phyloP scores from a whole-genome alignment of 768 basidiomycete species.

The Leccinum variicolor region DNA sequence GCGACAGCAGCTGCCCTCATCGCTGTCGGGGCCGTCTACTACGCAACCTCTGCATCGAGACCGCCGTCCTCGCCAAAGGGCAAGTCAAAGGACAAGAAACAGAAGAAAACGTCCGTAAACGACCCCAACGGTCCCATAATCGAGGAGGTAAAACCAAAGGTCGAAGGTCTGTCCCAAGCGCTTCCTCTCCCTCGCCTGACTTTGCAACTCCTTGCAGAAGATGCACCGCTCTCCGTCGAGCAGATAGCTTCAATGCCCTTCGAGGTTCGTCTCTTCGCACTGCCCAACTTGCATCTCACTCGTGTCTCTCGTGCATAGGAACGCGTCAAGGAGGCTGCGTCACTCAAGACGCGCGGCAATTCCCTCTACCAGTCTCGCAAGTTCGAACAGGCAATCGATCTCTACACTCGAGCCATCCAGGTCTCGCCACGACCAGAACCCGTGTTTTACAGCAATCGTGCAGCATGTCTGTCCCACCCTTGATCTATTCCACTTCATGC shows the following conservation, averaged over 20 bases:
- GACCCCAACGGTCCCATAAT: conserved; percentile 71
- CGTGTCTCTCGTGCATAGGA: conserved; percentile 42
- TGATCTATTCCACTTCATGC: neutral
- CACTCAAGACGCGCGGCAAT: conserved; percentile 72
- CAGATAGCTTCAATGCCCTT: conserved; percentile 54
- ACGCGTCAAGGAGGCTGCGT: conserved; percentile 56
- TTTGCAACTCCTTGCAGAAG: conserved; percentile 30
- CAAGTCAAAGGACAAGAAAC: conserved; percentile 45
- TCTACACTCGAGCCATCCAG: conserved; percentile 74
- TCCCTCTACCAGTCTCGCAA: conserved; percentile 60
- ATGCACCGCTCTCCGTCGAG: conserved; percentile 45
- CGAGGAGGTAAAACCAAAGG: conserved; percentile 63
- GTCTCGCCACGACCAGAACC: conserved; percentile 79
- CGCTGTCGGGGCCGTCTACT: conserved; percentile 73
- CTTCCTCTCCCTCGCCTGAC: neutral
- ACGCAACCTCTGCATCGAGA: conserved; percentile 44
- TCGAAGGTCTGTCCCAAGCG: conserved; percentile 22
- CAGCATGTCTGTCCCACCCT: conserved; percentile 68
- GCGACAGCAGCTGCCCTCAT: conserved; percentile 68
- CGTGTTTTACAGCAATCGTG: conserved; percentile 95
- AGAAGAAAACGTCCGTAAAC: conserved; percentile 55
- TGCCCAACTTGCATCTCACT: conserved; percentile 5
- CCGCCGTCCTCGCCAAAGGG: conserved; percentile 36
- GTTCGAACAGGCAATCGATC: conserved; percentile 55
- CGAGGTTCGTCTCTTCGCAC: conserved; percentile 43